A percentile compares a stretch with the other conserved stretches of the same genome.
These are phyloP conservation scores for Lizonia empirigonia DNA, from an alignment of 2,329 filamentous ascomycete genomes.

Conservation along the genomic window DNA sequence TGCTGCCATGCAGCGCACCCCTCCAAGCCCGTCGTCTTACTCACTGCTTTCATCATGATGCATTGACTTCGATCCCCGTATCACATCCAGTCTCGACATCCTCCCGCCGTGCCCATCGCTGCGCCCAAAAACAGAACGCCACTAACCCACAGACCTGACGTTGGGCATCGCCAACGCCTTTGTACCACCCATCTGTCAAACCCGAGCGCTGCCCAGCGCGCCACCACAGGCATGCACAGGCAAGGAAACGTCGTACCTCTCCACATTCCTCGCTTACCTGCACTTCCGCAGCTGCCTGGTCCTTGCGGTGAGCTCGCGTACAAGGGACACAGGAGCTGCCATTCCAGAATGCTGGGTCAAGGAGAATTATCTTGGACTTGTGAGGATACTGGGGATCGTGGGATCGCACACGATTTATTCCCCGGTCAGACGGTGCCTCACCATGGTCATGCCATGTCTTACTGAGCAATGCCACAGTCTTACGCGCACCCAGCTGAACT, in stretches of 20 bases:
- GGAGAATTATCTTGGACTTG: background rate
- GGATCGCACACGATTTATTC: background rate
- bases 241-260: slow-evolving; percentile 4
- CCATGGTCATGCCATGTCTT: too few species aligned
- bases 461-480: background rate
- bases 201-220: slow-evolving; percentile 4
- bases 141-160: background rate
- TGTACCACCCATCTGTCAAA: background rate
- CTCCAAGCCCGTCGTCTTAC: too few species aligned
- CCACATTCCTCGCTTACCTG: slow-evolving; percentile 6
- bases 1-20: background rate
- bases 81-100: too few species aligned
- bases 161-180: slow-evolving; percentile 1
- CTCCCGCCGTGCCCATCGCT: too few species aligned
- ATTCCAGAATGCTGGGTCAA: background rate
- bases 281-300: background rate
- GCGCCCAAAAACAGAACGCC: background rate
- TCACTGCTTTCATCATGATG: too few species aligned
- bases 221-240: slow-evolving; percentile 3
- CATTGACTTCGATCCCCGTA: too few species aligned
- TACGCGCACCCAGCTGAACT: slow-evolving; percentile 1
- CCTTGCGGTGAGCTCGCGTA: background rate
- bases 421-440: too few species aligned
- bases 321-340: background rate
- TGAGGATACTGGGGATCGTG: background rate